phyloP scores from a whole-genome alignment of 495 filamentous ascomycete species.

The Aspergillus steynii region DNA sequence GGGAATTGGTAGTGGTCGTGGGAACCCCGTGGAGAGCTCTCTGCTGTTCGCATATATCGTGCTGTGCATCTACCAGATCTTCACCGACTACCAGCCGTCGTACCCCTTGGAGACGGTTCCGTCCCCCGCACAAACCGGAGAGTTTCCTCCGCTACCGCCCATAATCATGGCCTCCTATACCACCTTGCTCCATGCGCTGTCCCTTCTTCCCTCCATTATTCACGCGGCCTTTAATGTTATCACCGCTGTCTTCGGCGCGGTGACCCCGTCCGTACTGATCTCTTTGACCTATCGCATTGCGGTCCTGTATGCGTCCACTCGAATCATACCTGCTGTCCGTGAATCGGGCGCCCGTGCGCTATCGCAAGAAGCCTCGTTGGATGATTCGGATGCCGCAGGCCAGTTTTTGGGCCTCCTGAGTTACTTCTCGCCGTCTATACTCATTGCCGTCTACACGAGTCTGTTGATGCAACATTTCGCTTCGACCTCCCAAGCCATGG shows the following conservation, averaged over 20 bases:
- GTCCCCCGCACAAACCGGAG: conserved; percentile 59
- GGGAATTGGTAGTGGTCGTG: conserved; percentile 91
- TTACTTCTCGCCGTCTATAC: conserved; percentile 89
- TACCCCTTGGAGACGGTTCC: conserved; percentile 55
- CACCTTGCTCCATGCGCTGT: conserved; percentile 81
- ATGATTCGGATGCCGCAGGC: conserved; percentile 81
- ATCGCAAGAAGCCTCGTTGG: conserved; percentile 77
- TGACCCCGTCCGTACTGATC: conserved; percentile 93
- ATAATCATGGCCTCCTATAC: conserved; percentile 99
- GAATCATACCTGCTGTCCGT: conserved; percentile 90
- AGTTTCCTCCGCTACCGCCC: conserved; percentile 91
- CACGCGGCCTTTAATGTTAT: conserved; percentile 85
- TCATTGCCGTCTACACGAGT: conserved; percentile 96
- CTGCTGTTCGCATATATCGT: conserved; percentile 96
- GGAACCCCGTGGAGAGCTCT: conserved; percentile 94
- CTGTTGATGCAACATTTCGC: conserved; percentile 94
- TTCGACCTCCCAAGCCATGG: conserved; percentile 60
- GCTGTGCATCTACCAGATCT: conserved; percentile 97
- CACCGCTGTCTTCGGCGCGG: conserved; percentile 83
- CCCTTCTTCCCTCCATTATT: conserved; percentile 77
- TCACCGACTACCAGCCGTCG: conserved; percentile 93
- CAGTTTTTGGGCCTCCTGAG: conserved; percentile 77
- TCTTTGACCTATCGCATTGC: conserved; percentile 89
- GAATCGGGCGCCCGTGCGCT: conserved; percentile 81
- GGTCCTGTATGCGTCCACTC: conserved; percentile 92